phyloP scores from a whole-genome alignment of 2,329 filamentous ascomycete genomes.

The Dactylellina drechsleri region DNA sequence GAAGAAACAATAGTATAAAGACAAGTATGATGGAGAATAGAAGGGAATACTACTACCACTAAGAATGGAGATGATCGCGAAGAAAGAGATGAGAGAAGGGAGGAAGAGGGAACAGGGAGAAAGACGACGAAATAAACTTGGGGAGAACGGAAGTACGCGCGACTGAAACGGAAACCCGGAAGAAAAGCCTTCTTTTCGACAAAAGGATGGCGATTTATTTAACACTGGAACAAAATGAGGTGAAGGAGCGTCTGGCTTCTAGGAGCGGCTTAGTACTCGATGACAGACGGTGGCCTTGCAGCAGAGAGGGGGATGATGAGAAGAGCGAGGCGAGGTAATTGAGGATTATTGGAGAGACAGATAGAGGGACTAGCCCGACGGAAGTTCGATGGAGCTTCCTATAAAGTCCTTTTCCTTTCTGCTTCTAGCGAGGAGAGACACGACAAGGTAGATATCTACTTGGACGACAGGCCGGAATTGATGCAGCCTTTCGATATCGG shows the following conservation, averaged over 20 bases:
- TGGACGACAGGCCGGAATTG: too few species aligned
- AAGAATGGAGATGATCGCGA: slow-evolving; percentile 6
- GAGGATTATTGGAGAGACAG: not conserved
- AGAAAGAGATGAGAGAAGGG: slow-evolving; percentile 6
- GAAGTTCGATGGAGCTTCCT: slow-evolving; percentile 13
- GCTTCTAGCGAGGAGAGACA: too few species aligned
- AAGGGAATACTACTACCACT: too few species aligned
- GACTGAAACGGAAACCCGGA: too few species aligned
- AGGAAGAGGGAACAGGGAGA: slow-evolving; percentile 4
- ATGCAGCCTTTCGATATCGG: too few species aligned
- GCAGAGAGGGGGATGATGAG: too few species aligned
- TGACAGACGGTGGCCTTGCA: too few species aligned
- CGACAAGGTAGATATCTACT: too few species aligned
- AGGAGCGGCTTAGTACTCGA: not conserved
- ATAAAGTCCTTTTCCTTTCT: too few species aligned
- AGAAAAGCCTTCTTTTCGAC: not conserved
- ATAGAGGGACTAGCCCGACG: slow-evolving; percentile 3
- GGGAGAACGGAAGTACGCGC: too few species aligned
- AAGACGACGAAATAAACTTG: not conserved
- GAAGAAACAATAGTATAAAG: not conserved
- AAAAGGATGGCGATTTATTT: not conserved
- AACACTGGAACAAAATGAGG: not conserved
- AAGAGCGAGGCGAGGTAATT: not conserved
- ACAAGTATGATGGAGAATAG: too few species aligned
- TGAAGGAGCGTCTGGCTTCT: not conserved